Base-by-base conservation (phyloP, 2,329 filamentous ascomycete species). In the Daldinia sp. region DNA sequence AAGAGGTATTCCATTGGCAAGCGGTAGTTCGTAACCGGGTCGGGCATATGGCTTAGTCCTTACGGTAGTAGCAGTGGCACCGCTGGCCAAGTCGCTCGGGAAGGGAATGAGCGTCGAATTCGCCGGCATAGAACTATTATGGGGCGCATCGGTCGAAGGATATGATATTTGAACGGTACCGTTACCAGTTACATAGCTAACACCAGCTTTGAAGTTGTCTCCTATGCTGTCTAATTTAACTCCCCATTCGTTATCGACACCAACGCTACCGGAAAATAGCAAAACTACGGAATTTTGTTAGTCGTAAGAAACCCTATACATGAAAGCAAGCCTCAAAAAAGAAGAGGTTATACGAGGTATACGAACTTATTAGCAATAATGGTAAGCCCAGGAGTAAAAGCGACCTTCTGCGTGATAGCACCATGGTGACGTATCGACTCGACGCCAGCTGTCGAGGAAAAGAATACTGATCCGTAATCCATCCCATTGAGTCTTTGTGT, bases 1-100 rank as follows among this genome's bases (percentile, higher is more conserved):
- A 26, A 78, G 69, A 30, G 77, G 76, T 53, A 78, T 72, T 37
- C 75, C 75, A 55, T 75, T 70, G n/a, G 75, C 76, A 10, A 78
- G 71, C n/a, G 76, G 75, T 26, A 75, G 62, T 51, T 78, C 76
- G 50, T 68, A 77, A 42, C 76, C 76, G 10, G 76, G 76, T 53
- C 76, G 74, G 44, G 72, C 68, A 60, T 75, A 76, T 28, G 74
- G 59, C 53, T 77, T 76, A 54, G 73, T 76, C 44, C 72, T 75
- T 51, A 74, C 71, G 46, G 69, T 72, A 15, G 51, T 55, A 6
- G 9, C 18, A 20, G 63, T 69, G 10, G 69, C 67, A 41, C 69
- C 69, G 28, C 41, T 63, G 2, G 69, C 65, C 54, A 77, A 46
- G 63, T 76, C 64, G 46, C 30, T 50, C 15, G 73, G 71, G 39